These are phyloP conservation scores for Apiospora koreana DNA, from an alignment of 2,329 filamentous ascomycete species.

Conservation along the genomic window DNA sequence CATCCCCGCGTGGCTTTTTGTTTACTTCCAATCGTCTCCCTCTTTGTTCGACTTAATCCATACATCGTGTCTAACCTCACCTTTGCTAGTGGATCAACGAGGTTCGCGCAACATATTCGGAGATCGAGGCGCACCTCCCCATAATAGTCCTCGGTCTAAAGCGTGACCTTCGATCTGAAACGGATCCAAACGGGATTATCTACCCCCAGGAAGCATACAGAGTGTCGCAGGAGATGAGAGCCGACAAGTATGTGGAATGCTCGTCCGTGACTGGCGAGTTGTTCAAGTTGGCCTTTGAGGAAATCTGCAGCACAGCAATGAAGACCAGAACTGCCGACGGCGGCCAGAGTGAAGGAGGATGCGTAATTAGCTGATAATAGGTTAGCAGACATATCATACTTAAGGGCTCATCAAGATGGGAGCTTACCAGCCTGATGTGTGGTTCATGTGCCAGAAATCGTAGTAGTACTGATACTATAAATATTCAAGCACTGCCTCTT, in stretches of 20 bases:
- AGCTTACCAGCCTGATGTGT: neutral
- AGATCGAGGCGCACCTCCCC: slow-evolving; percentile 49
- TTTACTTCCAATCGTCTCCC: neutral
- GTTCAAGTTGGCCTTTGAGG: slow-evolving; percentile 58
- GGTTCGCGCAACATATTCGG: slow-evolving; percentile 47
- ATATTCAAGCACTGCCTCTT: neutral
- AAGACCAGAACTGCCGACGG: slow-evolving; percentile 46
- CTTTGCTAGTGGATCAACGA: slow-evolving; percentile 57
- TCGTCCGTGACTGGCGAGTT: slow-evolving; percentile 62
- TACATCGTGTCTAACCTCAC: neutral
- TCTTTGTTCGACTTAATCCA: neutral
- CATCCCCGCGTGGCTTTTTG: slow-evolving; percentile 12
- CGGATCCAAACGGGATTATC: slow-evolving; percentile 60
- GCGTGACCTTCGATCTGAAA: slow-evolving; percentile 58
- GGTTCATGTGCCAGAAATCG: neutral
- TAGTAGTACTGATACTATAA: neutral
- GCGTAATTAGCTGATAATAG: slow-evolving; percentile 1
- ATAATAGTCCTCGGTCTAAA: slow-evolving; percentile 61
- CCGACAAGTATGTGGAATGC: slow-evolving; percentile 66
- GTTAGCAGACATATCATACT: neutral
- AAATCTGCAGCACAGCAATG: slow-evolving; percentile 59
- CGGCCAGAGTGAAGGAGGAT: slow-evolving; percentile 55
- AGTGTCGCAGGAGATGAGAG: slow-evolving; percentile 57
- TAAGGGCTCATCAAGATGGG: neutral
- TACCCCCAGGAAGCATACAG: slow-evolving; percentile 62